These are phyloP conservation scores for Penicillium lividum DNA, from an alignment of 495 filamentous ascomycete genomes.

Conservation along the genomic window DNA sequence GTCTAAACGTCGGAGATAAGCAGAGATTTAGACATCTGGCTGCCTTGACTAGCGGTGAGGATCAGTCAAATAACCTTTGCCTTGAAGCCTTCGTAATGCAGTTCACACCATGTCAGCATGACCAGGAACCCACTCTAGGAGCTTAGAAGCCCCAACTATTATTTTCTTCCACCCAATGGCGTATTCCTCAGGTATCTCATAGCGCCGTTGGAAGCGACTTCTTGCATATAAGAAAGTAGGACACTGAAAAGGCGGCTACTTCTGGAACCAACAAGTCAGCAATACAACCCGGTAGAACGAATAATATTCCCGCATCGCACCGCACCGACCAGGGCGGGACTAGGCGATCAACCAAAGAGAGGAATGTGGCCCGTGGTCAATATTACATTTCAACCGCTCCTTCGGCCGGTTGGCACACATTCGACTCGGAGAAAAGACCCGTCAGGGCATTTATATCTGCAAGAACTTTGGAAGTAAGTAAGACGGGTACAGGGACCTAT, in stretches of 20 bases:
- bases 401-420: conserved; percentile 1
- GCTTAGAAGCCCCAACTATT: no score
- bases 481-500: neutral
- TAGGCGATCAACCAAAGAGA: neutral
- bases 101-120: no score
- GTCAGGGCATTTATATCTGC: neutral
- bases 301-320: neutral
- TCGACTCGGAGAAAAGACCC: neutral
- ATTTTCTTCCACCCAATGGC: no score
- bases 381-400: neutral
- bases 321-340: neutral
- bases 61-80: neutral
- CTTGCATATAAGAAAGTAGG: no score
- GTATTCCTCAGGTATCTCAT: no score
- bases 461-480: neutral
- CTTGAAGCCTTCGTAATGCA: neutral
- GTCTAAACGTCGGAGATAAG: neutral
- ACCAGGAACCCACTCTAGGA: no score
- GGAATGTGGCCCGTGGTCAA: neutral
- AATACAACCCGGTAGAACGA: no score
- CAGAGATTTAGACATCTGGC: no score
- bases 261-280: no score
- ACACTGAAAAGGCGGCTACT: no score
- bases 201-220: no score
- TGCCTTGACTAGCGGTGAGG: neutral